Evolutionary conservation across 1,139 yeast species (phyloP).

Genomic region (Petasospora fabianii): DNA sequence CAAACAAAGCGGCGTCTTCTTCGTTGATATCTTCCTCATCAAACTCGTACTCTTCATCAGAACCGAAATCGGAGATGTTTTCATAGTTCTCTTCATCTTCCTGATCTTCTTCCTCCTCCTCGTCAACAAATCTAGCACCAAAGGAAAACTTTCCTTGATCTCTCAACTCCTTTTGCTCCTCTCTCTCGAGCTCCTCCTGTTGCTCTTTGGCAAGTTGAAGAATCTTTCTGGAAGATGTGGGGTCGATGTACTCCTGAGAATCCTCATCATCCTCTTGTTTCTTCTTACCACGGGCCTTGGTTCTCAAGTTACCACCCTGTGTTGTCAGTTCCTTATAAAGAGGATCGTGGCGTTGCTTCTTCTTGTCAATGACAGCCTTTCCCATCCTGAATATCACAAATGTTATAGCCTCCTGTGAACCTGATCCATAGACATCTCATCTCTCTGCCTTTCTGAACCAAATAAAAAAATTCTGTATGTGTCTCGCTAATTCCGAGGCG

Average conservation of each 20-base stretch:
- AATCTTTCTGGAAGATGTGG: slow-evolving; percentile 79
- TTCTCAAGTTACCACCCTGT: slow-evolving; percentile 66
- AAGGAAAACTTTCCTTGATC: slow-evolving; percentile 27
- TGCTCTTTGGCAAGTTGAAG: slow-evolving; percentile 86
- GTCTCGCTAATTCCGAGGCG: background rate
- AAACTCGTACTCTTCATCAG: slow-evolving; percentile 47
- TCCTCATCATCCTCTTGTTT: slow-evolving; percentile 38
- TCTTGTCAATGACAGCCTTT: slow-evolving; percentile 50
- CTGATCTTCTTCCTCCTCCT: slow-evolving; percentile 36
- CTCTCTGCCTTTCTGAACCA: too few relatives aligned
- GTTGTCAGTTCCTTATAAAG: slow-evolving; percentile 71
- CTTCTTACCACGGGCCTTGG: slow-evolving; percentile 29
- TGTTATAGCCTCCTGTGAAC: too few relatives aligned
- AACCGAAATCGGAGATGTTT: slow-evolving; percentile 37
- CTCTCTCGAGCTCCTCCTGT: slow-evolving; percentile 78
- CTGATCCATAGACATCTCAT: slow-evolving; percentile 1
- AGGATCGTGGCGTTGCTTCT: slow-evolving; percentile 67
- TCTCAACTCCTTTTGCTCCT: slow-evolving; percentile 40
- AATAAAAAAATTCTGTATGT: background rate
- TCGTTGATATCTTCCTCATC: slow-evolving; percentile 57
- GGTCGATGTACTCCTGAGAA: slow-evolving; percentile 69
- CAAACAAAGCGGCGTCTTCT: slow-evolving; percentile 68
- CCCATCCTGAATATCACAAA: slow-evolving; percentile 67
- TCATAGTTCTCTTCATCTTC: slow-evolving; percentile 37
- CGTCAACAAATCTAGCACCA: slow-evolving; percentile 29